Evolutionary conservation across 352 stramenopile species (phyloP).

Genomic region (Pythium volutum): DNA sequence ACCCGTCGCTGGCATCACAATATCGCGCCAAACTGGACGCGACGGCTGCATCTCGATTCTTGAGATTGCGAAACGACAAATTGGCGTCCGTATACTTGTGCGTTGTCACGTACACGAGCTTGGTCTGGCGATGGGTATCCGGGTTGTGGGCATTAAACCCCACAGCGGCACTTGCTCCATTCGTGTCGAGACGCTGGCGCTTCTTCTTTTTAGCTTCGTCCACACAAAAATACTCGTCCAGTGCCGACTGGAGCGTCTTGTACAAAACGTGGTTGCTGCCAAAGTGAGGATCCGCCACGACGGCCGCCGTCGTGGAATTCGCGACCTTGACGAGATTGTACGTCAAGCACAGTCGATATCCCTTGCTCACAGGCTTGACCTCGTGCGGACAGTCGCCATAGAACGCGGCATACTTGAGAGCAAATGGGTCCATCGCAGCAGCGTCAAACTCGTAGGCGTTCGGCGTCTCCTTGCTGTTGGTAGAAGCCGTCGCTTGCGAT

Average conservation of each 20-base stretch:
- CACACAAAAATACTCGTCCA: slow-evolving; percentile 11
- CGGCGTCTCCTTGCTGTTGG: too few species aligned
- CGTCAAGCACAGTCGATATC: slow-evolving; percentile 19
- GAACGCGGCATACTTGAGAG: slow-evolving; percentile 23
- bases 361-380: slow-evolving; percentile 15
- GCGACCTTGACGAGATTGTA: slow-evolving; percentile 19
- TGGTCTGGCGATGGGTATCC: not conserved
- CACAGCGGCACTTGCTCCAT: not conserved
- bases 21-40: slow-evolving; percentile 7
- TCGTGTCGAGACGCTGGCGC: not conserved
- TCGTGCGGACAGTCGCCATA: slow-evolving; percentile 23
- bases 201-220: slow-evolving; percentile 3
- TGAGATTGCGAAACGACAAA: slow-evolving; percentile 13
- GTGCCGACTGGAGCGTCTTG: slow-evolving; percentile 1
- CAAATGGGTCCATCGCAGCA: not conserved
- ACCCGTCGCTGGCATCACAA: slow-evolving; percentile 14
- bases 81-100: slow-evolving; percentile 20
- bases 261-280: slow-evolving; percentile 3
- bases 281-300: not conserved
- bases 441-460: slow-evolving; percentile 8
- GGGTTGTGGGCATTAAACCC: slow-evolving; percentile 9
- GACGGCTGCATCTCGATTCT: slow-evolving; percentile 12
- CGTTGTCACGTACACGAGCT: slow-evolving; percentile 11
- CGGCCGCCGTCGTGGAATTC: not conserved
- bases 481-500: not conserved